These are phyloP conservation scores for Penicillium bialowiezense DNA, from an alignment of 495 filamentous ascomycete genomes.

Conservation along the genomic window DNA sequence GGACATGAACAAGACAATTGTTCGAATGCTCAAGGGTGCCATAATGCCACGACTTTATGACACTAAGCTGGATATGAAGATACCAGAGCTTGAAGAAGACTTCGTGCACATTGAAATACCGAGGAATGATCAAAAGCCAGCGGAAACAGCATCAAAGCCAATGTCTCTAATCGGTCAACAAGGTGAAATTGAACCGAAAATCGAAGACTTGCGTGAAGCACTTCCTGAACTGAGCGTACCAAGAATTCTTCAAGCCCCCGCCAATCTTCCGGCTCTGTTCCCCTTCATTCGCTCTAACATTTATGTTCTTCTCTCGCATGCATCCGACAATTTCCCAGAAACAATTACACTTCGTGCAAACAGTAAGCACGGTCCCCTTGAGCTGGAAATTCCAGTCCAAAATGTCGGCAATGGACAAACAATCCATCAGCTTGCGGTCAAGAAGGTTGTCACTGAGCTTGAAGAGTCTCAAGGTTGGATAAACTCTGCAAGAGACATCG, in stretches of 20 bases:
- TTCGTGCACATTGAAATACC: neutral
- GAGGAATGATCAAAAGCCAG: neutral
- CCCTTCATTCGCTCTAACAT: slow-evolving; percentile 9
- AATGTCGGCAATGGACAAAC: slow-evolving; percentile 5
- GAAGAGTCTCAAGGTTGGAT: slow-evolving; percentile 10
- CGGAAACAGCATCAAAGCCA: neutral
- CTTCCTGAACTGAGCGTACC: slow-evolving; percentile 4
- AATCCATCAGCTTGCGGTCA: slow-evolving; percentile 6
- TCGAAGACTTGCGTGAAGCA: neutral
- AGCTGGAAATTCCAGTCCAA: slow-evolving; percentile 6
- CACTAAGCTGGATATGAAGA: slow-evolving; percentile 5
- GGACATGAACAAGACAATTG: slow-evolving; percentile 4
- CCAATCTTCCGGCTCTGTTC: slow-evolving; percentile 6
- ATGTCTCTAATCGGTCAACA: slow-evolving; percentile 1
- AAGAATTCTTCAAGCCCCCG: slow-evolving; percentile 1
- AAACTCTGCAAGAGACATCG: neutral
- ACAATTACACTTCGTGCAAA: slow-evolving; percentile 6
- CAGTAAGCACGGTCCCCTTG: slow-evolving; percentile 3
- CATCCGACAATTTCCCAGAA: neutral
- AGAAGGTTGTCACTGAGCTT: neutral
- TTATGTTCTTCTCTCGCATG: slow-evolving; percentile 4
- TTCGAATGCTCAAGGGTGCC: slow-evolving; percentile 13
- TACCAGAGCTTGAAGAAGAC: neutral
- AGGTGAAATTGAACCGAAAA: neutral
- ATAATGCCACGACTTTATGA: slow-evolving; percentile 7